phyloP scores from a whole-genome alignment of 2,329 filamentous ascomycete genomes.

The Cadophora gregata region DNA sequence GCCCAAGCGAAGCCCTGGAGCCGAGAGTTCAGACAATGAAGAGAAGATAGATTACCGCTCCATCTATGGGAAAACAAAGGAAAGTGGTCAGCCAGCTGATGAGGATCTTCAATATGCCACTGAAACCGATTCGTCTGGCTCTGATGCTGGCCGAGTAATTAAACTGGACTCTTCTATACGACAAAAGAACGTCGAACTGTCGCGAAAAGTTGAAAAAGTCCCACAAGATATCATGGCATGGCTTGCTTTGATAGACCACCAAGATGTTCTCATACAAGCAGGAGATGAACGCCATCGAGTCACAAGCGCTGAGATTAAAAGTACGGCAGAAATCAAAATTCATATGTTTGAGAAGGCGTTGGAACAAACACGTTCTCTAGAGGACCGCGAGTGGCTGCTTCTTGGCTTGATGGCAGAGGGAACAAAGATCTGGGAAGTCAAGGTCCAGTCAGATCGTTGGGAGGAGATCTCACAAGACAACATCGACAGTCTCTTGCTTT shows the following conservation, averaged over 20 bases:
- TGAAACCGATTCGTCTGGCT: constrained; percentile 49
- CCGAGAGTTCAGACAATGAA: constrained; percentile 53
- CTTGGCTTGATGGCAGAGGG: constrained; percentile 77
- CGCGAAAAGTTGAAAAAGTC: constrained; percentile 65
- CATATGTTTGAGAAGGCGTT: constrained; percentile 82
- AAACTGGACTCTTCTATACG: constrained; percentile 54
- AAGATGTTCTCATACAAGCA: constrained; percentile 68
- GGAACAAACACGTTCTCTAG: constrained; percentile 53
- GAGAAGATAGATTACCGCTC: constrained; percentile 66
- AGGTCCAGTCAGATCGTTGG: constrained; percentile 70
- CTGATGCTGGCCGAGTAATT: constrained; percentile 45
- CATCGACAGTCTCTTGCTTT: constrained; percentile 66
- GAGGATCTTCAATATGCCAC: constrained; percentile 52
- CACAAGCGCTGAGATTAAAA: constrained; percentile 67
- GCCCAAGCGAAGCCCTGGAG: constrained; percentile 40
- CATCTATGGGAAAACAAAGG: constrained; percentile 67
- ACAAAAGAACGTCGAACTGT: constrained; percentile 65
- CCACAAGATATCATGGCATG: constrained; percentile 75
- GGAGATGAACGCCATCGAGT: constrained; percentile 54
- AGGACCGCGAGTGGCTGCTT: constrained; percentile 64
- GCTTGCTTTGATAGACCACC: constrained; percentile 80
- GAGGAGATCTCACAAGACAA: constrained; percentile 61
- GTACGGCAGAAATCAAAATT: constrained; percentile 79
- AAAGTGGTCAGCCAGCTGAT: constrained; percentile 41
- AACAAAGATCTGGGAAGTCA: constrained; percentile 72